Conservation (phyloP, 2,329 filamentous ascomycete species). For the Pestalotiopsis fici region DNA sequence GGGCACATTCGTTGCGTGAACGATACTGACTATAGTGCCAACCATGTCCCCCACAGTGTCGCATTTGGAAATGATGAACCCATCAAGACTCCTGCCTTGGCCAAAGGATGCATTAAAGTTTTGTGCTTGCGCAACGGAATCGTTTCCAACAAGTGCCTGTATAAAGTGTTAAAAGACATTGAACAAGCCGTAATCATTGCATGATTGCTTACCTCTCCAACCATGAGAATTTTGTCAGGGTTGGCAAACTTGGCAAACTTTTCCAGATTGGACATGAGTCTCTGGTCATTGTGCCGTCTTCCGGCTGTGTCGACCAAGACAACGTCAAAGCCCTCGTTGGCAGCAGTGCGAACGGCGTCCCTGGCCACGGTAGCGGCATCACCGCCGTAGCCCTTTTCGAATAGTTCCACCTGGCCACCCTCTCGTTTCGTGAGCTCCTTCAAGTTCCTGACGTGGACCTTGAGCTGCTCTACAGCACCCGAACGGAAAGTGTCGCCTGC, state of each 20-base stretch:
- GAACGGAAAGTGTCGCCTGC: conserved; percentile 97
- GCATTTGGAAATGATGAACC: conserved; percentile 98
- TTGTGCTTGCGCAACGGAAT: conserved; percentile 90
- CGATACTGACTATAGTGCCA: conserved; percentile 90
- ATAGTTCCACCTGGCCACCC: conserved; percentile 83
- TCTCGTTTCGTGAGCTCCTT: conserved; percentile 86
- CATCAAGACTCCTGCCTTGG: conserved; percentile 76
- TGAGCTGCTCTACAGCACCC: conserved; percentile 93
- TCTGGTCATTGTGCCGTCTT: conserved; percentile 89
- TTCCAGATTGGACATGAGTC: conserved; percentile 93
- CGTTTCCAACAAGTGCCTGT: conserved; percentile 86
- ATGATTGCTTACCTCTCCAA: conserved; percentile 57
- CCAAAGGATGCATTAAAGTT: conserved; percentile 97
- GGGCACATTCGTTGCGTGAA: conserved; percentile 94
- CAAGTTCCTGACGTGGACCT: conserved; percentile 91
- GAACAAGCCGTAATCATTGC: not conserved
- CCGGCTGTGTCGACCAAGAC: conserved; percentile 97
- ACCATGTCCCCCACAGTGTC: conserved; percentile 99
- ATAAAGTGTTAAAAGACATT: conserved; percentile 7
- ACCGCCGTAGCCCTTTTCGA: conserved; percentile 97
- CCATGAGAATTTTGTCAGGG: conserved; percentile 99
- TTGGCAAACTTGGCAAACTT: conserved; percentile 97
- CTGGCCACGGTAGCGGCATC: conserved; percentile 95
- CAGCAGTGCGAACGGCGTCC: conserved; percentile 83
- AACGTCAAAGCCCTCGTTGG: conserved; percentile 79